Conservation (phyloP, 192 early-diverging fungal genomes). For the Umbelopsis vinacea region DNA sequence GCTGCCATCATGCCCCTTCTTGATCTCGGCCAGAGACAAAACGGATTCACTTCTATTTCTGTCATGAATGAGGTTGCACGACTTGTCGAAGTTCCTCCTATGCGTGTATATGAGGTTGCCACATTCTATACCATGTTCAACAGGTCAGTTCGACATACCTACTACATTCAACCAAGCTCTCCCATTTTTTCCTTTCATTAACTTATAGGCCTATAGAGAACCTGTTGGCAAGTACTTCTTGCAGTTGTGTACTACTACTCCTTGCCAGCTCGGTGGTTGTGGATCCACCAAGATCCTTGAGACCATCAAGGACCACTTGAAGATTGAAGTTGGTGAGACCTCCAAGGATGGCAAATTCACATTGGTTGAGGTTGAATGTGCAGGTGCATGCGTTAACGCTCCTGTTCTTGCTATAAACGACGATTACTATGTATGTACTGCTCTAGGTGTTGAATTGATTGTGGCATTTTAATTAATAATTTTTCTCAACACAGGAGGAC, state of each 20-base stretch:
- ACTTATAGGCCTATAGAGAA: constrained; percentile 50
- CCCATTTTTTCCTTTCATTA: not conserved
- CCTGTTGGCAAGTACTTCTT: constrained; percentile 99
- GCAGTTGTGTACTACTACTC: constrained; percentile 98
- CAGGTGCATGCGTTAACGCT: constrained; percentile 97
- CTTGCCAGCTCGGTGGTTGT: constrained; percentile 96
- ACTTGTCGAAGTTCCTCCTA: constrained; percentile 93
- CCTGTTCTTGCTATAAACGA: constrained; percentile 98
- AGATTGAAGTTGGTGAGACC: constrained; percentile 94
- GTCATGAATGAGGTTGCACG: constrained; percentile 98
- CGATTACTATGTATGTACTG: constrained; percentile 84
- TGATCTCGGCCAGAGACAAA: constrained; percentile 94
- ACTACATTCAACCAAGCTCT: not conserved
- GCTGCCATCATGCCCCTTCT: constrained; percentile 94
- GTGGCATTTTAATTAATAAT: not conserved
- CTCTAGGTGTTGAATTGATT: too few species aligned
- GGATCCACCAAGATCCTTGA: constrained; percentile 91
- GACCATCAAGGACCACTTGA: constrained; percentile 83
- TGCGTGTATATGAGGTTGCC: constrained; percentile 99
- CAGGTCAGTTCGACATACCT: constrained; percentile 54
- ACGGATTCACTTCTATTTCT: constrained; percentile 90
- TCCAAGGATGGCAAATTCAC: constrained; percentile 94
- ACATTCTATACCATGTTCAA: constrained; percentile 99
- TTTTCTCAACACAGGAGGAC: constrained; percentile 82
- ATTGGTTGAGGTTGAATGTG: constrained; percentile 99